Conservation (phyloP, 1,139 yeast species). For the Schizosaccharomyces versatilis region DNA sequence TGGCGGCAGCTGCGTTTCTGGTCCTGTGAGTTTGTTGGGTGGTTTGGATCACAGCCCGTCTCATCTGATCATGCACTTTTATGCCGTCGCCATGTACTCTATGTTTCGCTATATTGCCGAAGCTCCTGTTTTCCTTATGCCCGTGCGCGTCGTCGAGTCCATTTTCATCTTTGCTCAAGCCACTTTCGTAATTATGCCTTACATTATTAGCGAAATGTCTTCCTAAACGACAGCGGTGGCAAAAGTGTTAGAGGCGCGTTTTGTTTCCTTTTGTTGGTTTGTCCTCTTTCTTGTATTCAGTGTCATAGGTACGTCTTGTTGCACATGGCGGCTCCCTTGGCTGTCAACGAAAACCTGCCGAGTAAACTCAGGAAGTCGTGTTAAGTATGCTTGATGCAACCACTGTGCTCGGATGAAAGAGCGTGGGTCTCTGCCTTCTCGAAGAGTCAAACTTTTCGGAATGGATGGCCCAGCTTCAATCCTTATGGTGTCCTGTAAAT, state of each 20-base stretch:
- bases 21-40: constrained; percentile 65
- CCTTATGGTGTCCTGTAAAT: no score
- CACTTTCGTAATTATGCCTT: constrained; percentile 10
- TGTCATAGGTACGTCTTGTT: no score
- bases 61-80: constrained; percentile 10
- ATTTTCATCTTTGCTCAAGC: constrained; percentile 8
- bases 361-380: no score
- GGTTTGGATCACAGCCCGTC: constrained; percentile 23
- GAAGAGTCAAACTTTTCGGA: no score
- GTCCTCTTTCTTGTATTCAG: neutral
- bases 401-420: no score
- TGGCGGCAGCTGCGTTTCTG: constrained; percentile 61
- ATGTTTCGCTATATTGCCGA: constrained; percentile 5
- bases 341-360: no score
- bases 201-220: constrained; percentile 7
- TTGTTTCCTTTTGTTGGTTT: neutral
- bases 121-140: constrained; percentile 4
- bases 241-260: neutral
- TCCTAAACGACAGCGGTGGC: neutral
- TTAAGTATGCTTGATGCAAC: no score
- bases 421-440: no score
- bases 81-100: constrained; percentile 11
- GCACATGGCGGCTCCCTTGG: no score
- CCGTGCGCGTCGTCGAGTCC: constrained; percentile 6
- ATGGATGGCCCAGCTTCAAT: no score